phyloP scores from a whole-genome alignment of 1,284 basidiomycete species.

The Lentinula novae-zelandiae region DNA sequence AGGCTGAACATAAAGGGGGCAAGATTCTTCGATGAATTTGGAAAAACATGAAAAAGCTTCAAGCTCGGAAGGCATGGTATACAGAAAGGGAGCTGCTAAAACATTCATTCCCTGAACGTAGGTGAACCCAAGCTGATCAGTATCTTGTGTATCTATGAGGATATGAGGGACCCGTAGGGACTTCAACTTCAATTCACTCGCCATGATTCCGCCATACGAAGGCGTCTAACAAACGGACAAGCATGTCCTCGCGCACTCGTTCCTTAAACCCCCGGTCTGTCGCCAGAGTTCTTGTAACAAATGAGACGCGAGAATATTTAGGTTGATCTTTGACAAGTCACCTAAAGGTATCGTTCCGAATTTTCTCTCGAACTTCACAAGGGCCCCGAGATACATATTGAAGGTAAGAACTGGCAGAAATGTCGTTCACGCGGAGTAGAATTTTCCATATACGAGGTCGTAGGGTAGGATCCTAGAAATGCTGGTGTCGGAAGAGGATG shows the following conservation, averaged over 20 bases:
- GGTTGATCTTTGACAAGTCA: conserved; percentile 23
- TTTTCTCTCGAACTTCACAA: conserved; percentile 86
- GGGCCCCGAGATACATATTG: conserved; percentile 82
- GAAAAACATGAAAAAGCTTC: conserved; percentile 97
- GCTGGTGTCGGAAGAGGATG: conserved; percentile 3
- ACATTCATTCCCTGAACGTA: conserved; percentile 99
- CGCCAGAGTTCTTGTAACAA: conserved; percentile 75
- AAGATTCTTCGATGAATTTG: conserved; percentile 90
- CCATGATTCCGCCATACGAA: conserved; percentile 95
- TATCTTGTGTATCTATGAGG: conserved; percentile 62
- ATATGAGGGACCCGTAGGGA: neutral
- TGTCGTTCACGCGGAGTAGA: conserved; percentile 74
- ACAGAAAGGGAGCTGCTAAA: conserved; percentile 93
- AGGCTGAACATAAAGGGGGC: conserved; percentile 94
- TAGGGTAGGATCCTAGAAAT: conserved; percentile 62
- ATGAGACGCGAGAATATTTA: conserved; percentile 11
- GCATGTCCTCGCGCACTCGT: conserved; percentile 92
- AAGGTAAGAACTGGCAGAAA: conserved; percentile 76
- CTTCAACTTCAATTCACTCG: conserved; percentile 26
- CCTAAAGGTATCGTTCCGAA: conserved; percentile 80
- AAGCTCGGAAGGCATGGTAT: conserved; percentile 92
- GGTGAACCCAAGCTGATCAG: conserved; percentile 76
- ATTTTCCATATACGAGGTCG: conserved; percentile 91
- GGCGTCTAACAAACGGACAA: conserved; percentile 92
- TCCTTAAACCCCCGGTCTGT: conserved; percentile 95